Percentiles rank a stretch among this genome's conserved stretches.
phyloP scores from a whole-genome alignment of 352 stramenopile species.

The Pythium myriotylum region DNA sequence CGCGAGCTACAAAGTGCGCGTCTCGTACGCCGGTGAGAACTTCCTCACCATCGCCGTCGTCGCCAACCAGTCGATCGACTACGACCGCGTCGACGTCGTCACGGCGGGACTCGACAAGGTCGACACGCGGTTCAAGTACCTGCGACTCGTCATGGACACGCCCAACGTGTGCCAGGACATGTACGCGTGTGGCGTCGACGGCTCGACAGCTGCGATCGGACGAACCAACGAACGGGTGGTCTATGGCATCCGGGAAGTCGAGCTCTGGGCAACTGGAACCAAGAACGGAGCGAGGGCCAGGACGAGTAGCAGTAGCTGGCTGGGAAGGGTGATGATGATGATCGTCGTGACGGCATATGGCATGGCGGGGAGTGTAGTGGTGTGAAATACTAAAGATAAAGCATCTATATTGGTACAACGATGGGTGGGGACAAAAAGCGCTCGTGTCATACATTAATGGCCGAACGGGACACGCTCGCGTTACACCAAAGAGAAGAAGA shows the following conservation, averaged over 20 bases:
- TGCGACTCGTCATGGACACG: constrained; percentile 53
- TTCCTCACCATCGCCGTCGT: constrained; percentile 65
- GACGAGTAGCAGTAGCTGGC: background rate
- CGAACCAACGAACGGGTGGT: constrained; percentile 61
- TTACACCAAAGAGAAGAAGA: constrained; percentile 34
- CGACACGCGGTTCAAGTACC: constrained; percentile 50
- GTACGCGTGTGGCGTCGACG: constrained; percentile 47
- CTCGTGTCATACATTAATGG: constrained; percentile 28
- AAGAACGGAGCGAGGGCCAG: constrained; percentile 41
- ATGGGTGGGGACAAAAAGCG: constrained; percentile 18
- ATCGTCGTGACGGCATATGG: background rate
- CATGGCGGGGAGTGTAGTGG: no score
- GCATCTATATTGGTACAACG: constrained; percentile 17
- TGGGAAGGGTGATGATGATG: background rate
- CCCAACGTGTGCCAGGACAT: constrained; percentile 53
- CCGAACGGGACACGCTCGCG: constrained; percentile 27
- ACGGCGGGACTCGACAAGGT: constrained; percentile 45
- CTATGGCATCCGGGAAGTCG: constrained; percentile 80
- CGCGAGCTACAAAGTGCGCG: constrained; percentile 52
- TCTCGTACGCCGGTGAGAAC: constrained; percentile 60
- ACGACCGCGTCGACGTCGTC: constrained; percentile 74
- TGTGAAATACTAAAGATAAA: no score
- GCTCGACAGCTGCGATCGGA: constrained; percentile 6
- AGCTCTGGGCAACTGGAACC: constrained; percentile 62
- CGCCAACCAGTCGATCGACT: constrained; percentile 39